phyloP scores from a whole-genome alignment of 352 stramenopile species.

The Phytopythium helicoides region DNA sequence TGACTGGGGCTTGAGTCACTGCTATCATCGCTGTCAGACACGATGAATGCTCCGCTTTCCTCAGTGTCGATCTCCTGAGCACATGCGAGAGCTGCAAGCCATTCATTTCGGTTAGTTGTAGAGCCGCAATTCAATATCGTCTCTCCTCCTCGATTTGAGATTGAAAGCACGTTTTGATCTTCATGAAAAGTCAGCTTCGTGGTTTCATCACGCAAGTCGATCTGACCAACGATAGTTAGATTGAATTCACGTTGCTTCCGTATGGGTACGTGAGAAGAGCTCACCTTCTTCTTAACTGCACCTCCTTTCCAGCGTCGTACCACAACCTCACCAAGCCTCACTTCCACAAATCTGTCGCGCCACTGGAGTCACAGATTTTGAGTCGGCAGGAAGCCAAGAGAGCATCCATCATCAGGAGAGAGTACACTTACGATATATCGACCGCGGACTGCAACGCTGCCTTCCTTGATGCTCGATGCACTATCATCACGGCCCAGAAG shows the following conservation, averaged over 20 bases:
- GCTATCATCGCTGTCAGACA: conserved; percentile 43
- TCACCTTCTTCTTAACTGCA: conserved; percentile 61
- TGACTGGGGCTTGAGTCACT: conserved; percentile 2
- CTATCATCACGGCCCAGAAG: background rate
- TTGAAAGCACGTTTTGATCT: conserved; percentile 51
- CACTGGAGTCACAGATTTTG: conserved; percentile 28
- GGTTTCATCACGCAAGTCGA: conserved; percentile 51
- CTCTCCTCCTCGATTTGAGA: conserved; percentile 41
- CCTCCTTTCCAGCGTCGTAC: conserved; percentile 44
- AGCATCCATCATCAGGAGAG: background rate
- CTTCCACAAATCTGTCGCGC: conserved; percentile 60
- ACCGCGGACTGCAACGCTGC: conserved; percentile 50
- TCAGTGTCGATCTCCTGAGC: conserved; percentile 32
- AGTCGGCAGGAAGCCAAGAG: background rate
- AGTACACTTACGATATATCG: conserved; percentile 53
- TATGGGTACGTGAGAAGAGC: background rate
- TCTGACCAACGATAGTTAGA: conserved; percentile 21
- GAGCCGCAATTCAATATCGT: conserved; percentile 53
- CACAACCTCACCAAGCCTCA: conserved; percentile 44
- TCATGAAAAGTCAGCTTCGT: conserved; percentile 65
- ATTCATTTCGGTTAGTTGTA: conserved; percentile 42
- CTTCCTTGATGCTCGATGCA: conserved; percentile 41
- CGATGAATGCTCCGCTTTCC: conserved; percentile 35
- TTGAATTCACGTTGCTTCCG: too few relatives aligned
- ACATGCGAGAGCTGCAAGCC: conserved; percentile 60